phyloP scores from a whole-genome alignment of 257 asterid genomes.

The Prunella vulgaris region DNA sequence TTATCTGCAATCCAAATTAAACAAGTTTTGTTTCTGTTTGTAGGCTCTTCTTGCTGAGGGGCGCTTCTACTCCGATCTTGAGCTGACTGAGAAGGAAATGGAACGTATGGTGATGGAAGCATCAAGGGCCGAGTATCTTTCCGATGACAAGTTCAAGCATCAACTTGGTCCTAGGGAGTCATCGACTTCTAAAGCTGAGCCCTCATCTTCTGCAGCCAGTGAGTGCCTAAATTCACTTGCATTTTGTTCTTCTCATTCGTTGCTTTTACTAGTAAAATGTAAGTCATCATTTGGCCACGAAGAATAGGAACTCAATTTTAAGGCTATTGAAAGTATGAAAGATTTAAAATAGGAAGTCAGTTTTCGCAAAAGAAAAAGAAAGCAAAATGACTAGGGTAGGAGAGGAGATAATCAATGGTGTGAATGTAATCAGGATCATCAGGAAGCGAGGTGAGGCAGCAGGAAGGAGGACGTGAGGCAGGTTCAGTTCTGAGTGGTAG shows the following conservation, averaged over 20 bases:
- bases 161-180: slow-evolving; percentile 64
- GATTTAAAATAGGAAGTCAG: no score
- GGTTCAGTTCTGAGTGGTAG: slow-evolving; percentile 48
- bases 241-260: not conserved
- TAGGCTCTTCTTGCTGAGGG: slow-evolving; percentile 99
- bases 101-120: slow-evolving; percentile 98
- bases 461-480: slow-evolving; percentile 37
- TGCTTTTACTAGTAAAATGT: not conserved
- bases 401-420: no score
- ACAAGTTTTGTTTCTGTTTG: slow-evolving; percentile 11
- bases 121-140: slow-evolving; percentile 85
- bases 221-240: slow-evolving; percentile 31
- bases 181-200: slow-evolving; percentile 87
- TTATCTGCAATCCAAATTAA: not conserved
- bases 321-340: not conserved
- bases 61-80: slow-evolving; percentile 93
- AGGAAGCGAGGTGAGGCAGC: slow-evolving; percentile 38
- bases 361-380: no score
- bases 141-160: slow-evolving; percentile 60
- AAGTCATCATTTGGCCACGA: not conserved
- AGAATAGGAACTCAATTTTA: not conserved
- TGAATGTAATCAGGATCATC: slow-evolving; percentile 65
- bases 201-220: slow-evolving; percentile 98
- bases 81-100: slow-evolving; percentile 94
- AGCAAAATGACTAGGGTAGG: no score